Conservation (phyloP, 306 rosid species). For the Pterocarpus macrocarpus region DNA sequence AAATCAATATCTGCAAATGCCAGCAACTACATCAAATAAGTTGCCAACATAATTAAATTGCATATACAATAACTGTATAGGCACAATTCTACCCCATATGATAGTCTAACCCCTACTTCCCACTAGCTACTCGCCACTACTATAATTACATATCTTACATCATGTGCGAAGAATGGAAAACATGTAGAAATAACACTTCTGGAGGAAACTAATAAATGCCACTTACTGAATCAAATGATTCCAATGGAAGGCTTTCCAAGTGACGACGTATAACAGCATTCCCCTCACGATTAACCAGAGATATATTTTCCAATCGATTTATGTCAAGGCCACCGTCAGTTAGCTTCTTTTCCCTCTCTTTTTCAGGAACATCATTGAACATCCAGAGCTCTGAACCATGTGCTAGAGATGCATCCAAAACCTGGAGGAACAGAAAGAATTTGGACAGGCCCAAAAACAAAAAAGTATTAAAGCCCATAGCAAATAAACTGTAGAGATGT, state of each 20-base stretch:
- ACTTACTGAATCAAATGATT: conserved; percentile 91
- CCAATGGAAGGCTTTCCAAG: conserved; percentile 91
- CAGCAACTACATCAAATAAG: conserved; percentile 44
- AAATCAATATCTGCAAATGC: conserved; percentile 75
- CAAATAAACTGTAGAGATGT: conserved; percentile 20
- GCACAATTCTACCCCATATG: conserved; percentile 1
- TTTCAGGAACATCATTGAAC: conserved; percentile 92
- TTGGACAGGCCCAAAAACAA: conserved; percentile 1
- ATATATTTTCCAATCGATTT: conserved; percentile 73
- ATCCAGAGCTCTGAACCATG: conserved; percentile 92
- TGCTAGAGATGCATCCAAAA: conserved; percentile 89
- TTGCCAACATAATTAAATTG: conserved; percentile 31
- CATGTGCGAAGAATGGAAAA: conserved; percentile 29
- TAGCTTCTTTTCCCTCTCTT: conserved; percentile 87
- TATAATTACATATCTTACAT: conserved; percentile 11
- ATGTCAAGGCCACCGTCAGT: conserved; percentile 89
- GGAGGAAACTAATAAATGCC: conserved; percentile 40
- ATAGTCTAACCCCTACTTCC: conserved; percentile 37
- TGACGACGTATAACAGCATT: conserved; percentile 95
- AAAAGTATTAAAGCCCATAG: conserved; percentile 8
- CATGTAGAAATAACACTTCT: background rate
- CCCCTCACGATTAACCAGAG: conserved; percentile 87
- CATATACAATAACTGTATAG: conserved; percentile 24
- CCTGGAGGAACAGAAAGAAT: conserved; percentile 56
- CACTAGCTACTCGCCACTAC: conserved; percentile 1